phyloP scores from a whole-genome alignment of 2,329 filamentous ascomycete species.

The Cytospora chrysosperma region DNA sequence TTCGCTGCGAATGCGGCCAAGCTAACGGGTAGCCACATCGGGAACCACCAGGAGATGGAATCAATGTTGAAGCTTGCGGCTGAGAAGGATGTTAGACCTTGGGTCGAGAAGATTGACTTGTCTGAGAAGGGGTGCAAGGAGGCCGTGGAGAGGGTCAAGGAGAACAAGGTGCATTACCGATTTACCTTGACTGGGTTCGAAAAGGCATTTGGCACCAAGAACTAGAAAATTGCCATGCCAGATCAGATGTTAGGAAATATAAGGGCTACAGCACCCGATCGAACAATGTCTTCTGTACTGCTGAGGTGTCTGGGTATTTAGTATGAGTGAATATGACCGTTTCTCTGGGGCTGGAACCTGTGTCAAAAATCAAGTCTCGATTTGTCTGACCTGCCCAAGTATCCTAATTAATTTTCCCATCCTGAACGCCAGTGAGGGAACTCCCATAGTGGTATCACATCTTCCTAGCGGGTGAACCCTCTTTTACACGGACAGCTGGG shows the following conservation, averaged over 20 bases:
- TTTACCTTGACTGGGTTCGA: constrained; percentile 69
- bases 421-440: not conserved
- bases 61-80: constrained; percentile 59
- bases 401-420: not conserved
- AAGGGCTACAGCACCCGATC: not conserved
- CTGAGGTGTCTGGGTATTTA: not conserved
- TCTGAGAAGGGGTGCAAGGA: constrained; percentile 60
- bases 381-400: too few relatives aligned
- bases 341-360: not conserved
- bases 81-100: constrained; percentile 45
- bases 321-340: not conserved
- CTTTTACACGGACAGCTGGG: constrained; percentile 39
- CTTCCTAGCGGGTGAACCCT: not conserved
- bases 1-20: constrained; percentile 42
- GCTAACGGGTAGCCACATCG: constrained; percentile 55
- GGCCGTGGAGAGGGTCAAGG: constrained; percentile 67
- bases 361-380: not conserved
- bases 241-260: not conserved
- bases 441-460: not conserved
- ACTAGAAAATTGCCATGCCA: not conserved
- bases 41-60: constrained; percentile 58
- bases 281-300: not conserved
- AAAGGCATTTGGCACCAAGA: constrained; percentile 52
- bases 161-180: constrained; percentile 70
- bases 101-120: constrained; percentile 30